Conservation (phyloP, 148 eudicot genomes). For the Pharnaceum exiguum region DNA sequence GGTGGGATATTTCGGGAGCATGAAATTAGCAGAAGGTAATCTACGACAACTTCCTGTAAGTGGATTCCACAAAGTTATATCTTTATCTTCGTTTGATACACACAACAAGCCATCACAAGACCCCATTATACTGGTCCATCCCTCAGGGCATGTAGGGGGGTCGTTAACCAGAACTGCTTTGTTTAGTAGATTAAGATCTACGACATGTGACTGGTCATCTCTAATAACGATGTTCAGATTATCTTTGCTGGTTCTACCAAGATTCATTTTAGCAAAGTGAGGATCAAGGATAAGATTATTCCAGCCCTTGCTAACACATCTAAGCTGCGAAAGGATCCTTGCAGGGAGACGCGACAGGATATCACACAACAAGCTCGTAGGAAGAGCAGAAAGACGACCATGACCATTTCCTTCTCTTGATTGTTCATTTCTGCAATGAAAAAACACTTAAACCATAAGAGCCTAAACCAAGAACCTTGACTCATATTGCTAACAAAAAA, state of each 20-base stretch:
- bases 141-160: neutral
- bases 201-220: neutral
- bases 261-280: constrained; percentile 4
- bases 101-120: constrained; percentile 7
- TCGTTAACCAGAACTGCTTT: neutral
- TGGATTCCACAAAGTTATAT: constrained; percentile 3
- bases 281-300: constrained; percentile 1
- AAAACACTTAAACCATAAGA: neutral
- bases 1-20: neutral
- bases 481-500: no score
- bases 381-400: neutral
- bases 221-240: neutral
- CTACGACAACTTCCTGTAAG: neutral
- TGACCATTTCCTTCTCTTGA: neutral
- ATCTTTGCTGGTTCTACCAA: neutral
- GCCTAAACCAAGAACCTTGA: neutral
- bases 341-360: constrained; percentile 3
- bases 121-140: constrained; percentile 1
- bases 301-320: constrained; percentile 6
- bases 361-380: neutral
- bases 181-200: constrained; percentile 6
- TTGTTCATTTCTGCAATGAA: constrained; percentile 3
- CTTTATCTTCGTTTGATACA: constrained; percentile 1
- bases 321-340: neutral
- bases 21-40: neutral